phyloP scores from a whole-genome alignment of 352 stramenopile genomes.

The Globisporangium solare region DNA sequence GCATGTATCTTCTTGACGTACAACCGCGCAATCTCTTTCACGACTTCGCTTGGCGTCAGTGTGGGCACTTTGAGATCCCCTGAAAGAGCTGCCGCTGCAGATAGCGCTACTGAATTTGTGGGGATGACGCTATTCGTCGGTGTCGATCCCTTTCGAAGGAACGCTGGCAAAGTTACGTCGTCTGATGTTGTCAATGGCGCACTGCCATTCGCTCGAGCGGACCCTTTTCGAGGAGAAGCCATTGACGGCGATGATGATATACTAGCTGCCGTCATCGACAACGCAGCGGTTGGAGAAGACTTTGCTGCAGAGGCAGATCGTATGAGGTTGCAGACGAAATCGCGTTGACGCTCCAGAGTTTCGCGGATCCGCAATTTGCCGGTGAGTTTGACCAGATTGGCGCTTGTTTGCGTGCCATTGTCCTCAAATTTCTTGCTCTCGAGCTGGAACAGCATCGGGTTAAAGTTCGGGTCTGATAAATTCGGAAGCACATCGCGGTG shows the following conservation, averaged over 20 bases:
- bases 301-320: not conserved
- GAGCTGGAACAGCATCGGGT: conserved; percentile 48
- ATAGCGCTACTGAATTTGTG: not conserved
- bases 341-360: conserved; percentile 34
- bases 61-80: not conserved
- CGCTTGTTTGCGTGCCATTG: conserved; percentile 36
- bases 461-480: conserved; percentile 46
- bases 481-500: conserved; percentile 58
- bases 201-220: too few relatives aligned
- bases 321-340: conserved; percentile 19
- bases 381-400: conserved; percentile 27
- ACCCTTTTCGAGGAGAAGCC: too few relatives aligned
- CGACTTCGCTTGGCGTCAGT: conserved; percentile 26
- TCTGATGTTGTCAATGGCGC: too few relatives aligned
- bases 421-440: conserved; percentile 37
- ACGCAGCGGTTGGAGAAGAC: not conserved
- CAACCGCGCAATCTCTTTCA: conserved; percentile 54
- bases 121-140: not conserved
- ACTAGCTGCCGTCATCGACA: too few relatives aligned
- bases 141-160: too few relatives aligned
- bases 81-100: not conserved
- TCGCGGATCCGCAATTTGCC: conserved; percentile 31
- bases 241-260: too few relatives aligned
- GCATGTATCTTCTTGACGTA: conserved; percentile 57
- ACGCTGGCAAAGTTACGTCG: too few relatives aligned